Conservation (phyloP, 345 rosid genomes). For the Pistacia atlantica region DNA sequence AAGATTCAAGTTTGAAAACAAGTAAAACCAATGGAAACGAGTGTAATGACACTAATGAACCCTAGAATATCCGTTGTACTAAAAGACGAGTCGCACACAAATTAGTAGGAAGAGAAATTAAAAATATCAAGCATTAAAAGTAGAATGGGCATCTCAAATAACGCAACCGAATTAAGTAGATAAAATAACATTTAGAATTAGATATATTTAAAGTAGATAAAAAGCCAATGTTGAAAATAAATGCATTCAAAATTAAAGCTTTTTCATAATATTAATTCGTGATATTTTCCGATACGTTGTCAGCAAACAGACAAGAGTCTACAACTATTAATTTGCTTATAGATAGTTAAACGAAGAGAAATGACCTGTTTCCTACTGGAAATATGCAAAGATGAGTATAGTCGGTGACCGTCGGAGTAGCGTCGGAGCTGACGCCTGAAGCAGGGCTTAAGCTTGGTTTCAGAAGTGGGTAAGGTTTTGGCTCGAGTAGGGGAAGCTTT, state of each 20-base stretch:
- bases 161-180: background rate
- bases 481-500: background rate
- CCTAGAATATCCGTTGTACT: background rate
- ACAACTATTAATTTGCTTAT: background rate
- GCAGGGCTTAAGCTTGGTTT: background rate
- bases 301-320: background rate
- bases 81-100: background rate
- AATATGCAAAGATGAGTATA: background rate
- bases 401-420: background rate
- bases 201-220: background rate
- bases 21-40: background rate
- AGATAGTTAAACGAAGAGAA: background rate
- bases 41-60: background rate
- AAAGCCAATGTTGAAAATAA: background rate
- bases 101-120: background rate
- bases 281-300: background rate
- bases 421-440: background rate
- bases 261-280: background rate
- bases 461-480: slow-evolving; percentile 9
- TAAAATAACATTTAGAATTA: background rate
- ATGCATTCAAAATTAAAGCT: background rate
- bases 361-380: background rate
- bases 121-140: background rate
- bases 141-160: background rate
- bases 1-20: background rate